These are phyloP conservation scores for Colletotrichum echinochloae DNA, from an alignment of 2,329 filamentous ascomycete species.

Conservation along the genomic window DNA sequence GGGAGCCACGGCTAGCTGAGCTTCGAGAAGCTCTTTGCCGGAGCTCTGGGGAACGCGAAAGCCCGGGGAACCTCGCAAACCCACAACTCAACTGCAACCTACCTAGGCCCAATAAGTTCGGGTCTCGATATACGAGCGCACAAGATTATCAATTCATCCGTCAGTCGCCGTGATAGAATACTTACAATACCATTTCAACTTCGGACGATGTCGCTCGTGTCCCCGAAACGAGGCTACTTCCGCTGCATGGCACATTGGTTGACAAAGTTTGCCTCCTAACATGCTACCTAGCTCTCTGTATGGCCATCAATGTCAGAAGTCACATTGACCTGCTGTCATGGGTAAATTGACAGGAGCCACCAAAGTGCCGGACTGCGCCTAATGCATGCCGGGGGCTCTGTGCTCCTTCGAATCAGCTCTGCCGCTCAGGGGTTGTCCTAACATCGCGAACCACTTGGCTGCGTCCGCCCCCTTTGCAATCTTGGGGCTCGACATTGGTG, in stretches of 20 bases:
- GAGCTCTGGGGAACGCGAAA: constrained; percentile 6
- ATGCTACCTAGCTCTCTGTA: background rate
- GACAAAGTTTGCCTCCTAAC: background rate
- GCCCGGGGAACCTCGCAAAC: background rate
- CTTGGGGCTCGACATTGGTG: background rate
- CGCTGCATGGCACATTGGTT: background rate
- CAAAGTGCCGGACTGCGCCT: background rate
- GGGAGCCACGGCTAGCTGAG: constrained; percentile 10
- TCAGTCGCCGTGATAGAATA: background rate
- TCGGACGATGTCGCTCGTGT: background rate
- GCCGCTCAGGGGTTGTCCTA: constrained; percentile 22
- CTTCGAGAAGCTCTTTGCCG: constrained; percentile 20
- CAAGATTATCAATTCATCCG: constrained; percentile 3
- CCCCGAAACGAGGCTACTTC: background rate
- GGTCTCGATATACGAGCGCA: constrained; percentile 1
- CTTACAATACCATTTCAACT: background rate
- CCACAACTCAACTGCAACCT: constrained; percentile 11
- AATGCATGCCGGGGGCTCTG: constrained; percentile 12
- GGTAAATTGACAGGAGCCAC: constrained; percentile 36
- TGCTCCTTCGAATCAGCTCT: constrained; percentile 10
- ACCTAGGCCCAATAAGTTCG: background rate
- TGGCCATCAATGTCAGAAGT: constrained; percentile 2
- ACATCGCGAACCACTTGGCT: constrained; percentile 21
- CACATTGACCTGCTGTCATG: constrained; percentile 26
- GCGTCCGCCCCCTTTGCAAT: background rate